These are phyloP conservation scores for Collariella sp. DNA, from an alignment of 495 filamentous ascomycete genomes.

Conservation along the genomic window DNA sequence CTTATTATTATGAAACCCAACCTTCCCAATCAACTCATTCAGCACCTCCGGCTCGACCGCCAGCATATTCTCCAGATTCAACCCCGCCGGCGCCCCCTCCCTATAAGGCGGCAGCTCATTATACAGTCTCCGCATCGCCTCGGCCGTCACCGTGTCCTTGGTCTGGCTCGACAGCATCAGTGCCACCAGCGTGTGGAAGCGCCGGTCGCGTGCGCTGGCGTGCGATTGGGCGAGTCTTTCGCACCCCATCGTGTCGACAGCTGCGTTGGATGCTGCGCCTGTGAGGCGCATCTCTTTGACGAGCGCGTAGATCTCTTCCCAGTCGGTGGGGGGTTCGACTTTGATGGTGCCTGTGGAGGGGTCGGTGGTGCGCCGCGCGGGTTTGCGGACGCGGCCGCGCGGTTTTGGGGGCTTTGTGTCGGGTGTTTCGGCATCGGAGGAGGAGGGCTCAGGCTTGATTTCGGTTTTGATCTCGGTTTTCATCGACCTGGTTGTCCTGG, in stretches of 20 bases:
- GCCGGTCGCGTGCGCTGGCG: conserved; percentile 52
- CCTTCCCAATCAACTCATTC: conserved; percentile 70
- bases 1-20: conserved; percentile 96
- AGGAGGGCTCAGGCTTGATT: conserved; percentile 10
- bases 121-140: conserved; percentile 72
- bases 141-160: conserved; percentile 87
- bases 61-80: conserved; percentile 75
- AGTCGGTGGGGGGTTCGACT: conserved; percentile 64
- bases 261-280: conserved; percentile 56
- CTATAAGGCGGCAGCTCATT: conserved; percentile 54
- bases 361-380: conserved; percentile 42
- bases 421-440: conserved; percentile 5
- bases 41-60: conserved; percentile 58
- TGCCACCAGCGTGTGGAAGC: conserved; percentile 85
- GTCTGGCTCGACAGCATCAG: conserved; percentile 97
- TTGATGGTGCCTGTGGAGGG: conserved; percentile 45
- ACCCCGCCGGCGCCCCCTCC: conserved; percentile 31
- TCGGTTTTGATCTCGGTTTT: conserved; percentile 10
- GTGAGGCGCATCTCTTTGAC: conserved; percentile 70
- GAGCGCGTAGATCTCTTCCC: conserved; percentile 73
- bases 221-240: conserved; percentile 57
- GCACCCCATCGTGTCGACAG: conserved; percentile 98
- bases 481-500: neutral
- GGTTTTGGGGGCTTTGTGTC: conserved; percentile 21
- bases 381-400: conserved; percentile 24